Conservation (phyloP, 306 rosid genomes). For the Alnus glutinosa region DNA sequence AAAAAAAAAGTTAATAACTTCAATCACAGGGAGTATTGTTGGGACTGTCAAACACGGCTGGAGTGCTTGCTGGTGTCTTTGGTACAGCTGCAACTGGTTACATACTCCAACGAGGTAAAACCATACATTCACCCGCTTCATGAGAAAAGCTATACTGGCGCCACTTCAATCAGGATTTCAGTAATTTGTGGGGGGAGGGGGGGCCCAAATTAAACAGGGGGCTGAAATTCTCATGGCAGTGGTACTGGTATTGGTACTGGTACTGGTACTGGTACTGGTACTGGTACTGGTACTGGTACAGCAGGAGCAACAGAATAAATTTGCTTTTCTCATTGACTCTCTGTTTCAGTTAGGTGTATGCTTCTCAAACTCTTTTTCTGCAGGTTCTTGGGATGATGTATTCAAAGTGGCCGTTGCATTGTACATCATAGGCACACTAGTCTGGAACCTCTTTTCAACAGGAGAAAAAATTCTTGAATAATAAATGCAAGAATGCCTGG, state of each 20-base stretch:
- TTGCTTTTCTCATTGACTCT: constrained; percentile 5
- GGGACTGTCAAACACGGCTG: constrained; percentile 93
- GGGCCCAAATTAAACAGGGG: neutral
- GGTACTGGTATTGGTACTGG: neutral
- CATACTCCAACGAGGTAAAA: constrained; percentile 84
- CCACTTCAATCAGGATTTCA: neutral
- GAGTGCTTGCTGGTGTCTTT: constrained; percentile 94
- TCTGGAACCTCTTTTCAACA: constrained; percentile 83
- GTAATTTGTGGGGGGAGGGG: neutral
- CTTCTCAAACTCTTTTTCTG: constrained; percentile 22
- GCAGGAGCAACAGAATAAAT: neutral
- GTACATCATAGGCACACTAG: constrained; percentile 77
- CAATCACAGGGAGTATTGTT: constrained; percentile 79
- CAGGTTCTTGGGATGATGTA: constrained; percentile 96
- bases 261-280: neutral
- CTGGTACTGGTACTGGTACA: neutral
- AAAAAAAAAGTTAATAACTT: neutral
- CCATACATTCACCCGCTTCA: neutral
- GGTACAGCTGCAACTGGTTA: constrained; percentile 96
- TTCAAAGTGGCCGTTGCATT: constrained; percentile 82
- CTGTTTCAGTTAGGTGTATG: neutral
- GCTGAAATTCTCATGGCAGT: neutral
- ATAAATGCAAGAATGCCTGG: constrained; percentile 24
- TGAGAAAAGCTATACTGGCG: neutral
- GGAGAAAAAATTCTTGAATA: constrained; percentile 83